Evolutionary conservation across 345 rosid genomes (phyloP).

Genomic region (Melaleuca quinquenervia): DNA sequence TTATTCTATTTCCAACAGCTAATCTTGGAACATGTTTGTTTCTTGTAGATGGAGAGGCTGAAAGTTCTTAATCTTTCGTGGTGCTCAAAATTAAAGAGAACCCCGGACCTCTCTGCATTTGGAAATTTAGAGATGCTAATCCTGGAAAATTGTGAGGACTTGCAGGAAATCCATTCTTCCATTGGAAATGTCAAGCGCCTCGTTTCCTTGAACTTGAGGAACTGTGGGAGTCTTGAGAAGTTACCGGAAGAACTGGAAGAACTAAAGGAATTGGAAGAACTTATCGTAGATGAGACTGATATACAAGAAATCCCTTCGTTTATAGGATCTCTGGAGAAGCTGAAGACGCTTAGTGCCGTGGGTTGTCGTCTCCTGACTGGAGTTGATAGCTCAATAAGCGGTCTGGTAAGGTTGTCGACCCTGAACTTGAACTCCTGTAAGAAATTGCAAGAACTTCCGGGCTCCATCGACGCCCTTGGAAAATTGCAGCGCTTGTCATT

Average conservation of each 20-base stretch:
- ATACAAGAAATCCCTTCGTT: not conserved
- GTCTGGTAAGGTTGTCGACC: not conserved
- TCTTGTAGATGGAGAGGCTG: not conserved
- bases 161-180: not conserved
- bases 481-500: not conserved
- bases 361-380: not conserved
- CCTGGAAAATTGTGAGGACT: accelerated
- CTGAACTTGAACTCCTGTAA: not conserved
- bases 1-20: not conserved
- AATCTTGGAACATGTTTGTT: not conserved
- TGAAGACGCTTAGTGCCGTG: not conserved
- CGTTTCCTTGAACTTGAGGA: not conserved
- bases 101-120: not conserved
- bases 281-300: not conserved
- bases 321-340: not conserved
- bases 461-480: not conserved
- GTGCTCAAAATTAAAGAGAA: accelerated
- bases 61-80: accelerated
- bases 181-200: not conserved
- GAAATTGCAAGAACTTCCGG: not conserved
- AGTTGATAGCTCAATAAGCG: not conserved
- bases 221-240: not conserved
- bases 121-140: not conserved
- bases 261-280: not conserved
- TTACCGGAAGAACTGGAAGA: accelerated